Evolutionary conservation across 805 yeast species (phyloP).

Genomic region (Cyberlindnera saturnus): DNA sequence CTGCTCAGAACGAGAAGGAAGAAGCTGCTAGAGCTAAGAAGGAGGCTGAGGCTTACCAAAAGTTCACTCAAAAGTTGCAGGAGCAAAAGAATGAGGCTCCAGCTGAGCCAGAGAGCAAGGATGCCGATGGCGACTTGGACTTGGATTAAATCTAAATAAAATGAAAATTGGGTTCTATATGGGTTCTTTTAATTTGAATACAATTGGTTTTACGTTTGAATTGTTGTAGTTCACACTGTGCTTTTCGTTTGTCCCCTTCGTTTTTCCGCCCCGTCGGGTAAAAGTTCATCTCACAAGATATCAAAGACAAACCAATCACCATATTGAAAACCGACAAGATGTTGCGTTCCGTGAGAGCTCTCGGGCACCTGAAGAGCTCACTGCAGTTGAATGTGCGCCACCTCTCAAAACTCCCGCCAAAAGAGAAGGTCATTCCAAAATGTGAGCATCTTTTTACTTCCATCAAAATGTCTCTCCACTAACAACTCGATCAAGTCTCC

Average conservation of each 20-base stretch:
- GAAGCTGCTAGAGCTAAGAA: constrained; percentile 81
- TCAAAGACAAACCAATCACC: too few species aligned
- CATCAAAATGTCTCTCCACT: background rate
- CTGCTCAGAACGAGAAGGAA: constrained; percentile 92
- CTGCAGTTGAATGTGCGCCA: background rate
- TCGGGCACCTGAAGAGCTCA: background rate
- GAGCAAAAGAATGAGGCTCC: constrained; percentile 21
- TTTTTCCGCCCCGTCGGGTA: too few species aligned
- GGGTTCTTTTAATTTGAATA: too few species aligned
- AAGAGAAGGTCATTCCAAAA: background rate
- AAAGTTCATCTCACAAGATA: too few species aligned
- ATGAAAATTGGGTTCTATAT: too few species aligned
- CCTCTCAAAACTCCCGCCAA: constrained; percentile 3
- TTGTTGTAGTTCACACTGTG: too few species aligned
- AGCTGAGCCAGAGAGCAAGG: constrained; percentile 21
- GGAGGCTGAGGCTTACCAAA: constrained; percentile 67
- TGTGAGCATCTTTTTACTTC: background rate
- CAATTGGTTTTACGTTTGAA: too few species aligned
- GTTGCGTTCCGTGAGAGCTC: background rate
- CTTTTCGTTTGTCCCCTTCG: too few species aligned
- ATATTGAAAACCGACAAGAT: background rate
- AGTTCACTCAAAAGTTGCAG: constrained; percentile 28
- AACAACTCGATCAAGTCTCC: constrained; percentile 6
- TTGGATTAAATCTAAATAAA: constrained; percentile 23
- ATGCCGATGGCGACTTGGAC: constrained; percentile 36